phyloP scores from a whole-genome alignment of 2,329 filamentous ascomycete species.

The Aureobasidium sp. region DNA sequence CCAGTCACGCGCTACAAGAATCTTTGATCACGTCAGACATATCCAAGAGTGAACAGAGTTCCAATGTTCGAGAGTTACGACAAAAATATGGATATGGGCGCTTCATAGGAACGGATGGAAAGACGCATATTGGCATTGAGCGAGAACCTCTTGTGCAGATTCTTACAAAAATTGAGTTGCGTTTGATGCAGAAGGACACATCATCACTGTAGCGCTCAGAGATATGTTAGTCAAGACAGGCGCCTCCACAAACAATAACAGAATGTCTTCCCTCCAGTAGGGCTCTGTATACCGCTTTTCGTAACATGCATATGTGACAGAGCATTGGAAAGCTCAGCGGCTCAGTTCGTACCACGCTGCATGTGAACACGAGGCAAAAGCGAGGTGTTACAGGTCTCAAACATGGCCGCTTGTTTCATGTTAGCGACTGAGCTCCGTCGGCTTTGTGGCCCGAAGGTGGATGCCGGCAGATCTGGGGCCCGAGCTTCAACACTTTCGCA shows the following conservation, averaged over 20 bases:
- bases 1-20: conserved; percentile 37
- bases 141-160: conserved; percentile 29
- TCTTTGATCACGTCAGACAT: conserved; percentile 20
- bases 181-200: background rate
- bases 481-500: background rate
- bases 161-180: background rate
- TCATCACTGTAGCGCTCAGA: background rate
- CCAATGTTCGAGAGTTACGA: conserved; percentile 17
- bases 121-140: conserved; percentile 45
- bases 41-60: conserved; percentile 16
- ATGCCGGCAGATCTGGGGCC: background rate
- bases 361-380: background rate
- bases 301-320: background rate
- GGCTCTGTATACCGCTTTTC: background rate
- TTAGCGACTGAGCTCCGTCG: conserved; percentile 7
- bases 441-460: background rate
- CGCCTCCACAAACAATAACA: background rate
- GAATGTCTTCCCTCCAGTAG: background rate
- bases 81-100: conserved; percentile 40
- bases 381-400: conserved; percentile 3
- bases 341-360: background rate
- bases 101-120: conserved; percentile 41
- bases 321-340: background rate
- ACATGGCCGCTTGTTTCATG: background rate
- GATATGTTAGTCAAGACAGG: background rate